Evolutionary conservation across 768 basidiomycete species (phyloP).

Genomic region (Antrodiella citrinella): DNA sequence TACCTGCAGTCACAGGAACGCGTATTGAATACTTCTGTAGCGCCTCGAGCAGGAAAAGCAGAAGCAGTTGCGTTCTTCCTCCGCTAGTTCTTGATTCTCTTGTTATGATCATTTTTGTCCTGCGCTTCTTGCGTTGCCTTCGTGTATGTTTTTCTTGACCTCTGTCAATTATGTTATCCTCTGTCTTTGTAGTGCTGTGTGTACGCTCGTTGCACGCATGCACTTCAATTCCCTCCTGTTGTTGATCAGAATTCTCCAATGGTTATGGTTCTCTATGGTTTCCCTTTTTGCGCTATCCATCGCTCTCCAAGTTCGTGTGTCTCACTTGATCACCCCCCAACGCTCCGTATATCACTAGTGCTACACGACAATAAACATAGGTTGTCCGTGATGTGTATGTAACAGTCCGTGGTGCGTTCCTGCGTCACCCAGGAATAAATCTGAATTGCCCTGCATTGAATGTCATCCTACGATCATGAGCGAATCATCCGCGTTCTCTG

Average conservation of each 20-base stretch:
- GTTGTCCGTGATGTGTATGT: background rate
- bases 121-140: constrained; percentile 1
- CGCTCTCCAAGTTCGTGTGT: background rate
- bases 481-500: constrained; percentile 8
- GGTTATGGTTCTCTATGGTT: background rate
- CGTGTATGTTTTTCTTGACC: background rate
- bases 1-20: background rate
- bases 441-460: background rate
- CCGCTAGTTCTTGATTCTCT: background rate
- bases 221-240: too few species aligned
- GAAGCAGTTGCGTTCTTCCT: constrained; percentile 48
- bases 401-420: background rate
- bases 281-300: background rate
- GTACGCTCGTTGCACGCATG: too few species aligned
- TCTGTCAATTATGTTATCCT: background rate
- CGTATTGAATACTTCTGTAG: constrained; percentile 26
- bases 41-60: constrained; percentile 86
- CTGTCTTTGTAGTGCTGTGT: too few species aligned
- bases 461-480: constrained; percentile 6
- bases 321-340: background rate
- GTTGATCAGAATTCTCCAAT: too few species aligned
- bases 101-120: constrained; percentile 3
- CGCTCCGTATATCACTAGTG: background rate
- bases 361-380: background rate
- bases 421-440: background rate